phyloP scores from a whole-genome alignment of 2,329 filamentous ascomycete species.

The Pseudogymnoascus sp. region DNA sequence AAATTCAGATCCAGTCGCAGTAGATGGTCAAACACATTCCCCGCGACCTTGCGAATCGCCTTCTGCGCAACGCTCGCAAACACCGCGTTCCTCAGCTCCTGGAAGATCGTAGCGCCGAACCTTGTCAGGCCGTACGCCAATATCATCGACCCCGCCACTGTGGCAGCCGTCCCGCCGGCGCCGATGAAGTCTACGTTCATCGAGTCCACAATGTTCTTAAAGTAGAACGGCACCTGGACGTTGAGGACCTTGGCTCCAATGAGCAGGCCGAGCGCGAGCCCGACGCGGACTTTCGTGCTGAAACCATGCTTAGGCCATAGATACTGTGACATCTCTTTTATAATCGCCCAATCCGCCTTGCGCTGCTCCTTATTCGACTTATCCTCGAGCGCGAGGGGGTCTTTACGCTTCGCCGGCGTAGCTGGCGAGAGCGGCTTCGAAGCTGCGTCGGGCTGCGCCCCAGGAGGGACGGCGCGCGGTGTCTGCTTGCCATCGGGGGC shows the following conservation, averaged over 20 bases:
- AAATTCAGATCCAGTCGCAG: conserved; percentile 86
- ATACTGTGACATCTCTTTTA: conserved; percentile 95
- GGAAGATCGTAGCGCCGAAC: conserved; percentile 81
- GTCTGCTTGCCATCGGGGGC: conserved; percentile 18
- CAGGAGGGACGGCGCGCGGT: conserved; percentile 17
- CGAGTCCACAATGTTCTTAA: conserved; percentile 93
- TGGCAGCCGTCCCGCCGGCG: conserved; percentile 78
- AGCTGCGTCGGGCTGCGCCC: conserved; percentile 20
- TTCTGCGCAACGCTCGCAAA: conserved; percentile 97
- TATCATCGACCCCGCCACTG: conserved; percentile 86
- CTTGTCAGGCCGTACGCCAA: conserved; percentile 84
- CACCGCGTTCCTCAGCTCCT: conserved; percentile 89
- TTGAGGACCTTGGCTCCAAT: conserved; percentile 91
- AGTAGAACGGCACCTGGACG: conserved; percentile 97
- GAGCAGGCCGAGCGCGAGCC: conserved; percentile 72
- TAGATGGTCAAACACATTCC: conserved; percentile 87
- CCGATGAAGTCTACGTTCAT: conserved; percentile 94
- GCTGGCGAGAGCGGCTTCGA: conserved; percentile 16
- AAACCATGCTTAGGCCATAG: conserved; percentile 88
- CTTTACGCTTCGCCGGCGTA: conserved; percentile 28
- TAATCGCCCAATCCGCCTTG: conserved; percentile 96
- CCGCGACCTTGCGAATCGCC: conserved; percentile 81
- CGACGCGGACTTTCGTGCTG: conserved; percentile 75
- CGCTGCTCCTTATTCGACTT: conserved; percentile 78
- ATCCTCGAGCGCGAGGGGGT: conserved; percentile 55